These are phyloP conservation scores for Pelargonium fulgidum DNA, from an alignment of 441 rosid species.

Conservation along the genomic window DNA sequence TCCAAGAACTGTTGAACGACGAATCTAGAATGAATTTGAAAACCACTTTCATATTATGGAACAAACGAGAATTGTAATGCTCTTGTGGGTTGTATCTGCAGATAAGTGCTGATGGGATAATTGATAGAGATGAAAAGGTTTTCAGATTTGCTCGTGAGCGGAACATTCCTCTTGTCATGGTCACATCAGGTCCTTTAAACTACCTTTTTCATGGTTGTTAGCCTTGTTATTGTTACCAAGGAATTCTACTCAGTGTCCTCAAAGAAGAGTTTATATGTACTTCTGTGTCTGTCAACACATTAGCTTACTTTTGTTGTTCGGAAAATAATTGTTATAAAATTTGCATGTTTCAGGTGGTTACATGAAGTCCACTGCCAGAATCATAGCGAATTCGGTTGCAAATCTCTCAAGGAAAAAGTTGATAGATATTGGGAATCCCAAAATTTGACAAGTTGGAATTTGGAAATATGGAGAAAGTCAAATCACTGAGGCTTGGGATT, in stretches of 20 bases:
- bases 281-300: too few species aligned
- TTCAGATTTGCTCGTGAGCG: conserved; percentile 73
- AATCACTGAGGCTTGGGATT: too few species aligned
- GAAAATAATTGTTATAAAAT: not conserved
- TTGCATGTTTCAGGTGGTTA: conserved; percentile 68
- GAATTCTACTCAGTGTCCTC: too few species aligned
- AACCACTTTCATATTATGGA: not conserved
- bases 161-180: conserved; percentile 72
- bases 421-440: conserved; percentile 29
- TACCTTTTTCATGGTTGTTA: not conserved
- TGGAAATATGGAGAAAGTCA: too few species aligned
- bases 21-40: too few species aligned
- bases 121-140: conserved; percentile 80
- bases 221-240: too few species aligned
- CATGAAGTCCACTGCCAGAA: conserved; percentile 89
- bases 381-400: conserved; percentile 68
- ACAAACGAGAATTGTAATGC: not conserved
- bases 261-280: too few species aligned
- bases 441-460: not conserved
- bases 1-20: not conserved
- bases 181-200: conserved; percentile 65
- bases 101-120: conserved; percentile 75
- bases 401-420: conserved; percentile 59
- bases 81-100: conserved; percentile 31
- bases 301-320: not conserved